phyloP scores from a whole-genome alignment of 164 flowering plant species.

The Kalanchoe fedtschenkoi region DNA sequence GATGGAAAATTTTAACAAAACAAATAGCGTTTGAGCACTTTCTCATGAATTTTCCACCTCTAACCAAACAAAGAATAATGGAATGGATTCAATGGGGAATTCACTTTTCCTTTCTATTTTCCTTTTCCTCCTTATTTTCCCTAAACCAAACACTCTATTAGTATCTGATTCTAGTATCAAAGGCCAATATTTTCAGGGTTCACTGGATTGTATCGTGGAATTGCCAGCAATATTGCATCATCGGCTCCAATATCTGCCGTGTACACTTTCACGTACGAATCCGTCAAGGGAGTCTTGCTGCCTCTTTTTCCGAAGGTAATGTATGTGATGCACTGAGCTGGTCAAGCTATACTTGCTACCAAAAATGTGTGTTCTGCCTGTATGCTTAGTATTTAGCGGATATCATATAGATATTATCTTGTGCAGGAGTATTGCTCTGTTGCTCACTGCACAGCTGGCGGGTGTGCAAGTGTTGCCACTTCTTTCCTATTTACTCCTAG shows the following conservation, averaged over 20 bases:
- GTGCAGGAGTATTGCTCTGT: constrained; percentile 72
- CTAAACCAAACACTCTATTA: too few species aligned
- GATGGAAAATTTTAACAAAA: too few species aligned
- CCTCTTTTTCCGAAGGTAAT: constrained; percentile 77
- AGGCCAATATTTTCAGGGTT: constrained; percentile 49
- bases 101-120: neutral
- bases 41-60: too few species aligned
- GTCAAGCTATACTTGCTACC: neutral
- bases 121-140: neutral
- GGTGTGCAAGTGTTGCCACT: constrained; percentile 95
- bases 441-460: constrained; percentile 86
- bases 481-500: constrained; percentile 96
- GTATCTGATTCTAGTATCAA: too few species aligned
- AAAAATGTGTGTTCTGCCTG: neutral
- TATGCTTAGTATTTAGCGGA: neutral
- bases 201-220: constrained; percentile 85
- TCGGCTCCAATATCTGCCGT: constrained; percentile 97
- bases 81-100: neutral
- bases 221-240: constrained; percentile 74
- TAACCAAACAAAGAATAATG: too few species aligned
- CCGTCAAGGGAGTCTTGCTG: constrained; percentile 72
- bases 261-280: constrained; percentile 90
- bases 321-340: neutral
- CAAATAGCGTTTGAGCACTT: too few species aligned
- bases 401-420: neutral